Base-by-base conservation (phyloP, 495 filamentous ascomycete genomes). In the Pseudoneurospora amorphoporcata region DNA sequence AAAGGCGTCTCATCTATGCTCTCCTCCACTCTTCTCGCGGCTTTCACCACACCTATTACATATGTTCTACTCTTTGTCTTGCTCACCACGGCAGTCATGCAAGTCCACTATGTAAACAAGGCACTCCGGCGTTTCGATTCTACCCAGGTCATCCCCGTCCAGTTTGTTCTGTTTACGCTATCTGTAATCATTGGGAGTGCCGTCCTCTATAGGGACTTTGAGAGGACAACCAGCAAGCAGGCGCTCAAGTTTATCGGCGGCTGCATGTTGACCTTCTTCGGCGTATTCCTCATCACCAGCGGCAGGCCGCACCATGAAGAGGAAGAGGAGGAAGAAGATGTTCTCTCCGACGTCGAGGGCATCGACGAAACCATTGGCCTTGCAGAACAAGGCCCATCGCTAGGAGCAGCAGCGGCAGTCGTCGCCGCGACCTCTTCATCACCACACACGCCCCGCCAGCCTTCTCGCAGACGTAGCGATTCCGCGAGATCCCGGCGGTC, bases 1-100 rank as follows among this genome's bases (percentile, higher is more conserved):
- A 99, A 98, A 79, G 95, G 95, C 72, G 92, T 99, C 19, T 94
- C 95, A 4, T 98, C 95, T 0, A 89, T 99, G 79, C 87, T 99
- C 53, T 97, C 95, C 3, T 93, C 92, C 37, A 95, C 91, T 2
- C 86, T 97, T 23, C 93, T 94, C 85, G 90, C 90, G 71, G 91
- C 91, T 8, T 90, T 98, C 71, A 92, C 94, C 8, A 98, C 94
- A 45, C 95, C 94, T 6, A 90, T 99, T 74, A 94, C 94, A 40
- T 99, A 98, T 77, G 88, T 91, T 2, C 87, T 98, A 14, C 81
- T 92, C 3, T 86, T 90, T 58, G 81, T 98, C 58, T 87, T 99
- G 17, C 83, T 95, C 8, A 88, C 82, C 39, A 97, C 95, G 8
- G 95, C 95, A 23, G 82, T 98, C 70, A 92, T 98, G 88, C 95